A percentile compares a stretch with the other conserved stretches of the same genome.
These are phyloP conservation scores for Annulohypoxylon truncatum DNA, from an alignment of 2,329 filamentous ascomycete genomes.

Conservation along the genomic window DNA sequence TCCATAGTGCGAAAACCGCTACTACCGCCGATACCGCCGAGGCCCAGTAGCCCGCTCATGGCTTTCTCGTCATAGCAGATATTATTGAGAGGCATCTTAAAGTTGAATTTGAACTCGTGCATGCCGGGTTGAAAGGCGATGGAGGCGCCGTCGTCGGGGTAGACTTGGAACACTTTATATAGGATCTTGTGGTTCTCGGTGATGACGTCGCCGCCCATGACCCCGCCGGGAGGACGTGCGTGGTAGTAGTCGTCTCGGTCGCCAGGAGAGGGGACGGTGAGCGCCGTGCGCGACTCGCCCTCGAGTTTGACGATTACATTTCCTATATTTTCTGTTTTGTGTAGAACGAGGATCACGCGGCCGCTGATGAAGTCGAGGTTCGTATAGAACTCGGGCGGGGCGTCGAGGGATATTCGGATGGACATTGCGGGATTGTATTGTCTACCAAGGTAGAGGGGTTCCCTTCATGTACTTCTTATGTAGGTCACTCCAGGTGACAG, in stretches of 20 bases:
- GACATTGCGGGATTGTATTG: conserved; percentile 62
- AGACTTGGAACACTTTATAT: conserved; percentile 79
- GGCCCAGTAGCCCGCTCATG: conserved; percentile 65
- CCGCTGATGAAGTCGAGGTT: conserved; percentile 81
- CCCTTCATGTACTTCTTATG: background rate
- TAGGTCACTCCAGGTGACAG: background rate
- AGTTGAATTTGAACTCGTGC: conserved; percentile 81
- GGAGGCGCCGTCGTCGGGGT: conserved; percentile 66
- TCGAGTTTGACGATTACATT: conserved; percentile 86
- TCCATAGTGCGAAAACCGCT: conserved; percentile 70
- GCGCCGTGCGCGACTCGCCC: conserved; percentile 78
- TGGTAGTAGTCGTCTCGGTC: conserved; percentile 54
- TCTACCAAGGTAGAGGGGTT: background rate
- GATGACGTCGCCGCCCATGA: conserved; percentile 55
- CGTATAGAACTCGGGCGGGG: conserved; percentile 78
- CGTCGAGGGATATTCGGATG: conserved; percentile 73
- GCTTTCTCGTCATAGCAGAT: conserved; percentile 68
- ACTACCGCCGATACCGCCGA: conserved; percentile 61
- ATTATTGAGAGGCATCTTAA: conserved; percentile 84
- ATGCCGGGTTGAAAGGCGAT: conserved; percentile 68
- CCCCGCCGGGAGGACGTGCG: conserved; percentile 41
- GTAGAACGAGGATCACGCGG: conserved; percentile 66
- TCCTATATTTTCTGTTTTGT: conserved; percentile 75
- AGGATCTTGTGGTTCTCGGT: conserved; percentile 77
- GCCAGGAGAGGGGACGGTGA: conserved; percentile 61